These are phyloP conservation scores for Thermothelomyces thermophilus DNA, from an alignment of 2,329 filamentous ascomycete genomes.

Conservation along the genomic window DNA sequence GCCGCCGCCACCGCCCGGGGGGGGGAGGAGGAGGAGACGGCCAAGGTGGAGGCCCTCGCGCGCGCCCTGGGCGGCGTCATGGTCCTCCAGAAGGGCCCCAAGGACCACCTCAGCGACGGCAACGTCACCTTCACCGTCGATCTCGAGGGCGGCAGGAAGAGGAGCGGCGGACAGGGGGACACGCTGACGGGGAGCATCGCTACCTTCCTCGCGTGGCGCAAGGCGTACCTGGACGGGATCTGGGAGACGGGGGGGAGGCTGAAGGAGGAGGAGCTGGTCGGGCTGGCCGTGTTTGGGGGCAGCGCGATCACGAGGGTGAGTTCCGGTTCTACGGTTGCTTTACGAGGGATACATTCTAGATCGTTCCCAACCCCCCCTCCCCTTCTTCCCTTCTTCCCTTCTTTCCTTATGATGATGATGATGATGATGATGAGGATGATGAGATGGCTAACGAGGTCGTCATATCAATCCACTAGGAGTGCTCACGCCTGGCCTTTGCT, in stretches of 20 bases:
- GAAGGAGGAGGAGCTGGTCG: constrained; percentile 49
- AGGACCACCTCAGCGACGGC: constrained; percentile 80
- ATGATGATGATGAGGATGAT: too few relatives aligned
- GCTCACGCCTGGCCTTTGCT: constrained; percentile 77
- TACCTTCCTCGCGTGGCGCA: constrained; percentile 82
- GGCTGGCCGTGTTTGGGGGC: constrained; percentile 78
- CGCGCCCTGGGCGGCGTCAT: constrained; percentile 78
- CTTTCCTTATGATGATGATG: too few relatives aligned
- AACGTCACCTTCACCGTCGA: constrained; percentile 69
- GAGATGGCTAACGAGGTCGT: neutral
- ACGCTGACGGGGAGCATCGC: constrained; percentile 85
- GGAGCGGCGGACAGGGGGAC: constrained; percentile 91
- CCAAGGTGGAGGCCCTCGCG: constrained; percentile 59
- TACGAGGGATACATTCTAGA: neutral
- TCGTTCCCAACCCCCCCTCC: too few relatives aligned
- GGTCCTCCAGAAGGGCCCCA: constrained; percentile 79
- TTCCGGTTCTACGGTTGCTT: constrained; percentile 14
- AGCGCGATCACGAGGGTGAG: constrained; percentile 75
- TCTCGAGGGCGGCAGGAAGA: constrained; percentile 73
- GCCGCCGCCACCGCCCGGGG: too few relatives aligned
- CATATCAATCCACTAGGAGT: too few relatives aligned
- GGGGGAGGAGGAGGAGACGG: too few relatives aligned
- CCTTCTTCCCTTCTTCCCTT: too few relatives aligned
- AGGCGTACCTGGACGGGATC: constrained; percentile 74
- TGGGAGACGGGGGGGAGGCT: constrained; percentile 55